phyloP scores from a whole-genome alignment of 306 rosid genomes.

The Mimosa bimucronata region DNA sequence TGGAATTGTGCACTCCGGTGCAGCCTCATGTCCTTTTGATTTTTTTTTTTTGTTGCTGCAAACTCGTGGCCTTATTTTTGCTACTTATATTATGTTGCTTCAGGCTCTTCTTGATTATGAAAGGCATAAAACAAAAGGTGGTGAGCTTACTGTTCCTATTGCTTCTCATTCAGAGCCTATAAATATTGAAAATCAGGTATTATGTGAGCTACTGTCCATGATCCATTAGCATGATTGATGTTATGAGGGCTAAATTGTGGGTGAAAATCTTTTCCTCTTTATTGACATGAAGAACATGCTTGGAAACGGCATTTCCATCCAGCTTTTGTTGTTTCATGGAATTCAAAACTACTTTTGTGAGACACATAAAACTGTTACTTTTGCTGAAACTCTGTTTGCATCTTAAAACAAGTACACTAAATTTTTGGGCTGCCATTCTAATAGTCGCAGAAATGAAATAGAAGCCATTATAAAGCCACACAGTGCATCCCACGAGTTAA shows the following conservation, averaged over 20 bases:
- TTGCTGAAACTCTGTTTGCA: neutral
- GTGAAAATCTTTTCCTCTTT: neutral
- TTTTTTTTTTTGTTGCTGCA: neutral
- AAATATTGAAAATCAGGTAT: constrained; percentile 79
- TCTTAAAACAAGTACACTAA: neutral
- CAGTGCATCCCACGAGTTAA: constrained; percentile 4
- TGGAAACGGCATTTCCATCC: neutral
- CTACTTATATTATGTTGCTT: constrained; percentile 32
- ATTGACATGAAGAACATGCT: neutral
- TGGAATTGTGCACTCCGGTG: constrained; percentile 1
- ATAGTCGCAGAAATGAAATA: neutral
- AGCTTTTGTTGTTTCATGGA: neutral
- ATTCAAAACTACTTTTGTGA: neutral
- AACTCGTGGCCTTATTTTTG: constrained; percentile 10
- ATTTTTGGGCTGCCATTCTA: neutral
- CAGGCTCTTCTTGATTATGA: constrained; percentile 99
- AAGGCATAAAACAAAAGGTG: constrained; percentile 78
- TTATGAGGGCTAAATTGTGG: neutral
- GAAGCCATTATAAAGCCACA: constrained; percentile 2
- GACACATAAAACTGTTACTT: neutral
- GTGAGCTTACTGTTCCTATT: constrained; percentile 72
- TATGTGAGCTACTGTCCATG: constrained; percentile 26
- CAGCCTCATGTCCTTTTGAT: constrained; percentile 2
- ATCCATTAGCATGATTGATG: constrained; percentile 25
- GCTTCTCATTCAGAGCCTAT: constrained; percentile 73